Conservation (phyloP, 768 basidiomycete species). For the Mycena crocata region DNA sequence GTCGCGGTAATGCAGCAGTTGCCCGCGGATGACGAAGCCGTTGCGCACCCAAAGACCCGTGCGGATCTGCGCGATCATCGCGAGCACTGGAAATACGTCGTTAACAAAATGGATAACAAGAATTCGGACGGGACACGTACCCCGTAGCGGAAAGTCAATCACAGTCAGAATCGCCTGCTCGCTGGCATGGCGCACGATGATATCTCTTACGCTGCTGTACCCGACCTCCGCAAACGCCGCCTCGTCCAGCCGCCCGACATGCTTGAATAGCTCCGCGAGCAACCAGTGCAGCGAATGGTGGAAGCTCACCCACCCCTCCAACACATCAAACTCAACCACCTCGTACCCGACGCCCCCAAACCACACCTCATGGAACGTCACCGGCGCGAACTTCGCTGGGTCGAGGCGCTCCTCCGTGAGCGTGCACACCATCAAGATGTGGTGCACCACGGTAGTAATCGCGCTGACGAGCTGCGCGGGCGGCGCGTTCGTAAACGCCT, state of each 20-base stretch:
- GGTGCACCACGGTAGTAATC: conserved; percentile 74
- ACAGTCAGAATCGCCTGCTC: conserved; percentile 79
- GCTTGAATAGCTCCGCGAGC: conserved; percentile 89
- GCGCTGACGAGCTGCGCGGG: conserved; percentile 72
- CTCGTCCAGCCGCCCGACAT: conserved; percentile 74
- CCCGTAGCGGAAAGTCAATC: conserved; percentile 90
- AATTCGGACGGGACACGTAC: conserved; percentile 66
- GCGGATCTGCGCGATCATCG: conserved; percentile 94
- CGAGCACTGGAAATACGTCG: conserved; percentile 65
- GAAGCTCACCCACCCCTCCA: conserved; percentile 88
- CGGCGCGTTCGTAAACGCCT: conserved; percentile 74
- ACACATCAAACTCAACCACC: conserved; percentile 82
- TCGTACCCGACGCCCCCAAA: conserved; percentile 72
- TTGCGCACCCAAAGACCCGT: conserved; percentile 98
- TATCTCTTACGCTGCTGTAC: conserved; percentile 65
- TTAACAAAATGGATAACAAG: not conserved
- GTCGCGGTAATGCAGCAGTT: conserved; percentile 95
- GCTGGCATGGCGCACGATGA: conserved; percentile 70
- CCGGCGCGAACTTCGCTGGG: conserved; percentile 68
- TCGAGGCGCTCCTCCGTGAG: conserved; percentile 77
- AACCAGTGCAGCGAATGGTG: conserved; percentile 95
- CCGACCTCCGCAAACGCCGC: conserved; percentile 64
- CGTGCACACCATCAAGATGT: conserved; percentile 79
- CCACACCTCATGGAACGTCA: conserved; percentile 71
- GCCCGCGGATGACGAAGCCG: conserved; percentile 94